Evolutionary conservation across 2,329 filamentous ascomycete genomes (phyloP).

Genomic region (Colletotrichum destructivum): DNA sequence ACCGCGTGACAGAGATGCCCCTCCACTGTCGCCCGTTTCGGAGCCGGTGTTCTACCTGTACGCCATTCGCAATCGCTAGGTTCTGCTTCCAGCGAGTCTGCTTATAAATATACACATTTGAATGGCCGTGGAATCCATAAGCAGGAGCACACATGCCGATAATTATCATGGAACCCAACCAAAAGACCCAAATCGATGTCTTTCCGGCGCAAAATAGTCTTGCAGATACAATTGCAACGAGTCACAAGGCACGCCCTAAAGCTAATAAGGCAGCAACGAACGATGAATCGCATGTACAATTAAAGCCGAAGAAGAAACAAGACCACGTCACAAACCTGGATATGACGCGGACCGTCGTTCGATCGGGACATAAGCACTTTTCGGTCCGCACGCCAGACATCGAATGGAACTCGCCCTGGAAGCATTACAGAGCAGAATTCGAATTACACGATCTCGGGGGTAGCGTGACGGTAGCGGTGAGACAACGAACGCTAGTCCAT

Average conservation of each 20-base stretch:
- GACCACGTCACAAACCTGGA: not conserved
- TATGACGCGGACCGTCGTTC: not conserved
- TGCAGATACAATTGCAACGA: not conserved
- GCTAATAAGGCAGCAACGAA: not conserved
- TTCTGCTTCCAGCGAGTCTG: not conserved
- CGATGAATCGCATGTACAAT: not conserved
- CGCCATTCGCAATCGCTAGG: not conserved
- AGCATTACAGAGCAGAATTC: conserved; percentile 6
- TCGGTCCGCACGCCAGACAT: not conserved
- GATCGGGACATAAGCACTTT: not conserved
- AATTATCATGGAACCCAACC: not conserved
- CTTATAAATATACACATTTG: not conserved
- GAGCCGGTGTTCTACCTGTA: not conserved
- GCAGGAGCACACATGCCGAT: not conserved
- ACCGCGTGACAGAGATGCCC: not conserved
- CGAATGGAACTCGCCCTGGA: not conserved
- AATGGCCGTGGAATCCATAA: not conserved
- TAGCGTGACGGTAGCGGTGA: conserved; percentile 2
- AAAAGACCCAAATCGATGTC: not conserved
- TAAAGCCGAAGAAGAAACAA: not conserved
- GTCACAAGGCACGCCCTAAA: not conserved
- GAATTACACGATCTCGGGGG: conserved; percentile 1
- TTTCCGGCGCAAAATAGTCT: not conserved
- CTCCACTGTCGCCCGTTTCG: not conserved
- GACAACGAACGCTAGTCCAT: not conserved